A percentile compares a stretch with the other conserved stretches of the same genome.
phyloP scores from a whole-genome alignment of 495 filamentous ascomycete species.

The Penicillium diatomitis region DNA sequence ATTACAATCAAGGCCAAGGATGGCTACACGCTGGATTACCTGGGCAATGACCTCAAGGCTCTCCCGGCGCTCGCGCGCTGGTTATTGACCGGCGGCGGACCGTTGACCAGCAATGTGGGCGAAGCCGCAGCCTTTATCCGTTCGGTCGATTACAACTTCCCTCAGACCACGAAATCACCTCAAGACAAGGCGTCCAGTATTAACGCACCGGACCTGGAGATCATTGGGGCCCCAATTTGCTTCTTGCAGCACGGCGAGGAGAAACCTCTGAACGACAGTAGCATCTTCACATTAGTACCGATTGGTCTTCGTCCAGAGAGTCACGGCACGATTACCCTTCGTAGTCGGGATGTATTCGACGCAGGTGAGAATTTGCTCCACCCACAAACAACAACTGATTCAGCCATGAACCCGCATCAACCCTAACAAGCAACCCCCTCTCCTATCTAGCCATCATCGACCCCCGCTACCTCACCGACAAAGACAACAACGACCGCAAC shows the following conservation, averaged over 20 bases:
- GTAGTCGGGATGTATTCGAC: conserved; percentile 12
- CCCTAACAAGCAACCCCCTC: not conserved
- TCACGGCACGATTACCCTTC: conserved; percentile 11
- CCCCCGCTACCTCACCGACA: conserved; percentile 14
- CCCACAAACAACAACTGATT: not conserved
- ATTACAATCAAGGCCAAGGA: conserved; percentile 14
- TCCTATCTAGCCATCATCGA: conserved; percentile 13
- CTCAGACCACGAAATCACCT: not conserved
- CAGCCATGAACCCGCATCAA: not conserved
- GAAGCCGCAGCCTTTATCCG: conserved; percentile 16
- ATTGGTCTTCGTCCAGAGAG: conserved; percentile 14
- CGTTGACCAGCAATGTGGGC: conserved; percentile 15
- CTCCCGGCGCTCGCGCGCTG: conserved; percentile 12
- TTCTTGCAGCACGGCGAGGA: conserved; percentile 20
- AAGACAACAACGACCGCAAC: conserved; percentile 11
- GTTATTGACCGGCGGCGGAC: conserved; percentile 10
- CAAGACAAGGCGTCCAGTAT: conserved; percentile 8
- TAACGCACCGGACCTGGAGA: conserved; percentile 11
- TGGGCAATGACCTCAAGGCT: conserved; percentile 6
- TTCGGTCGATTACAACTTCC: conserved; percentile 6
- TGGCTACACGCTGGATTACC: conserved; percentile 14
- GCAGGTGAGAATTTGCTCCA: conserved; percentile 3
- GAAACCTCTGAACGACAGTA: conserved; percentile 2
- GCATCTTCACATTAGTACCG: conserved; percentile 10
- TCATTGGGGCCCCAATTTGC: conserved; percentile 14